Conservation (phyloP, 202 grass and related monocot species). For the Musa balbisiana region DNA sequence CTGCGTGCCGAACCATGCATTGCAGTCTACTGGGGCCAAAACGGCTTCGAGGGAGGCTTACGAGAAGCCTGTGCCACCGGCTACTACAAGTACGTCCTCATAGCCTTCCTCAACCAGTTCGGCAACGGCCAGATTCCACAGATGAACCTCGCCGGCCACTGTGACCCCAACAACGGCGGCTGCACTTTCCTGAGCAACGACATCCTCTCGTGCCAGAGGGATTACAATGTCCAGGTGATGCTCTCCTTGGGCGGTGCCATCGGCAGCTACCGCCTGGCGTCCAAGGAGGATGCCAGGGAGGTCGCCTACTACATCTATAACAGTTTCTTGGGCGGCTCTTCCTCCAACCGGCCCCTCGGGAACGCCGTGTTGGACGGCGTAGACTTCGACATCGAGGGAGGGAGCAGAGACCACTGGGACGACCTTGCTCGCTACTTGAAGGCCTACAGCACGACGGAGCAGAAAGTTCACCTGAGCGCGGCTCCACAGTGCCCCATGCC, state of each 20-base stretch:
- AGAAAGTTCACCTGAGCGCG: conserved; percentile 52
- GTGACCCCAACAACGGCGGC: conserved; percentile 29
- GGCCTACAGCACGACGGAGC: conserved; percentile 16
- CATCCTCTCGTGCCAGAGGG: conserved; percentile 46
- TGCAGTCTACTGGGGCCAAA: conserved; percentile 83
- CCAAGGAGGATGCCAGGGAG: conserved; percentile 30
- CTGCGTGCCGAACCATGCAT: conserved; percentile 32
- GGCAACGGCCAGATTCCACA: conserved; percentile 50
- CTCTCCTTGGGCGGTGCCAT: conserved; percentile 62
- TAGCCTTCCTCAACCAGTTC: conserved; percentile 60
- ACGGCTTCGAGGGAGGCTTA: conserved; percentile 58
- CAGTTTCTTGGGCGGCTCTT: conserved; percentile 48
- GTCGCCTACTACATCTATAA: conserved; percentile 64
- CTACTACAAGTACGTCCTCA: conserved; percentile 56
- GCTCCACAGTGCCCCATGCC: conserved; percentile 73
- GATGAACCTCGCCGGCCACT: conserved; percentile 70
- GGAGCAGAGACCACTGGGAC: no score
- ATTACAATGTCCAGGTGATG: conserved; percentile 43
- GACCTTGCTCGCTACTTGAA: conserved; percentile 48
- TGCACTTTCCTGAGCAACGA: conserved; percentile 49
- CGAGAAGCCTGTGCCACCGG: conserved; percentile 48
- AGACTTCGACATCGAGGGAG: conserved; percentile 90
- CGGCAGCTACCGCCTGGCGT: conserved; percentile 43
- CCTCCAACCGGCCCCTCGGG: conserved; percentile 48
- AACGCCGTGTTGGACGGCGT: conserved; percentile 63